Percentiles rank a stretch among this genome's conserved stretches.
Conservation (phyloP, 495 filamentous ascomycete species). For the Aspergillus affinis region DNA sequence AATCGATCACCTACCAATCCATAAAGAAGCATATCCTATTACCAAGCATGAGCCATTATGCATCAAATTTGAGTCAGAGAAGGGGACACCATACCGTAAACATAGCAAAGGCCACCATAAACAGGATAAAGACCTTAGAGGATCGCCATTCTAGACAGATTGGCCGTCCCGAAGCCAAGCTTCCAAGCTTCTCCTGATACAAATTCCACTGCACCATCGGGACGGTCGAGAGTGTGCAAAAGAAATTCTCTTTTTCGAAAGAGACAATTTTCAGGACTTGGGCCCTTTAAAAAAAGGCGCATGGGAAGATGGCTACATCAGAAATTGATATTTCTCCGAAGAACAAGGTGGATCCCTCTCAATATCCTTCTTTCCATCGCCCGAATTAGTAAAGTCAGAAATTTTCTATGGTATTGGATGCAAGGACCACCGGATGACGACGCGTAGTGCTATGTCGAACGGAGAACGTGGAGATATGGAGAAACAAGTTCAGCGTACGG, state of each 20-base stretch:
- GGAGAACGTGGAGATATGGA: background rate
- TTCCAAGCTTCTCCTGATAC: background rate
- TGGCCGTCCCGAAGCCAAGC: background rate
- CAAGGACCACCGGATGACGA: background rate
- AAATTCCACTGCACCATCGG: background rate
- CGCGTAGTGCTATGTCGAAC: background rate
- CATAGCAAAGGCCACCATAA: constrained; percentile 7
- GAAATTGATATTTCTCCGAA: background rate
- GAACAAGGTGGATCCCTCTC: background rate
- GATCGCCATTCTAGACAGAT: constrained; percentile 11
- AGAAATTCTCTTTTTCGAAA: background rate
- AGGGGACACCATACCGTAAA: constrained; percentile 8
- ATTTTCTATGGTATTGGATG: background rate
- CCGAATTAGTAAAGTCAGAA: background rate
- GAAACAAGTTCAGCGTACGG: background rate
- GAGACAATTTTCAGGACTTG: background rate
- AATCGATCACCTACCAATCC: constrained; percentile 47
- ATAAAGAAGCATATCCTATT: constrained; percentile 74
- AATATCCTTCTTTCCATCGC: background rate
- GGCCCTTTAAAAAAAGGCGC: background rate
- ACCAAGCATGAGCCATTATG: background rate
- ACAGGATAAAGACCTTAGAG: constrained; percentile 8
- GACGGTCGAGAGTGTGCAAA: background rate
- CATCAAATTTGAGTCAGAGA: background rate
- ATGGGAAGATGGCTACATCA: background rate